Evolutionary conservation across 805 yeast genomes (phyloP).

Genomic region (Hagleromyces aurorensis): DNA sequence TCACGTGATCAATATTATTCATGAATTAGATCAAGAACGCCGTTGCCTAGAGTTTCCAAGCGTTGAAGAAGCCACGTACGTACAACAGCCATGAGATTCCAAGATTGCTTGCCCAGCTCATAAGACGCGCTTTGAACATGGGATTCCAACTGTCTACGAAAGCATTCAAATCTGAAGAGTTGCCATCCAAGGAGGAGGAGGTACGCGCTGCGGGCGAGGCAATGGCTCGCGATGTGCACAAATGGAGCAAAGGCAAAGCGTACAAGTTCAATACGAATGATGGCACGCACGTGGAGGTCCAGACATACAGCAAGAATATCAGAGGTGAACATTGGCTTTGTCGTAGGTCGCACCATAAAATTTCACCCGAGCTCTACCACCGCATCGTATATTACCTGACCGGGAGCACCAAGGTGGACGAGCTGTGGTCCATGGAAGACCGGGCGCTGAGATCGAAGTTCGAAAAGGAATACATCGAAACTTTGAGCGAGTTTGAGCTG

Average conservation of each 20-base stretch:
- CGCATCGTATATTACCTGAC: slow-evolving; percentile 23
- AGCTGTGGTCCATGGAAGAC: slow-evolving; percentile 19
- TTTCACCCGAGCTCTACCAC: slow-evolving; percentile 14
- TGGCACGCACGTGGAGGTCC: slow-evolving; percentile 23
- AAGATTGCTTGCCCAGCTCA: too few relatives aligned
- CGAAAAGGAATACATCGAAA: slow-evolving; percentile 32
- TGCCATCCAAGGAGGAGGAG: slow-evolving; percentile 11
- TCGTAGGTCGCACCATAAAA: slow-evolving; percentile 24
- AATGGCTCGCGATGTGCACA: slow-evolving; percentile 18
- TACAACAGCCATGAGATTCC: too few relatives aligned
- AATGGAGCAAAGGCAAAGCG: slow-evolving; percentile 31
- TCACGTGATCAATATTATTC: too few relatives aligned
- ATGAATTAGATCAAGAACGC: too few relatives aligned
- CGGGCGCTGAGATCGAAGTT: slow-evolving; percentile 26
- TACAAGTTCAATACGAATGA: slow-evolving; percentile 24
- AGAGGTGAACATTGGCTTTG: slow-evolving; percentile 32
- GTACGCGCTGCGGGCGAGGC: slow-evolving; percentile 18
- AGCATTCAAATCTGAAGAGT: slow-evolving; percentile 8
- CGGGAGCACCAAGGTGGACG: slow-evolving; percentile 22
- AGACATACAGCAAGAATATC: slow-evolving; percentile 26
- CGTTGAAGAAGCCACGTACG: too few relatives aligned
- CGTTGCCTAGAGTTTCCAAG: too few relatives aligned
- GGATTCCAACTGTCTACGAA: too few relatives aligned
- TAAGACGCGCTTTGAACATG: too few relatives aligned
- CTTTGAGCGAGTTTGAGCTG: slow-evolving; percentile 21